Percentiles rank a stretch among this genome's conserved stretches.
These are phyloP conservation scores for Cyphellophora europaea DNA, from an alignment of 2,329 filamentous ascomycete genomes.

Conservation along the genomic window DNA sequence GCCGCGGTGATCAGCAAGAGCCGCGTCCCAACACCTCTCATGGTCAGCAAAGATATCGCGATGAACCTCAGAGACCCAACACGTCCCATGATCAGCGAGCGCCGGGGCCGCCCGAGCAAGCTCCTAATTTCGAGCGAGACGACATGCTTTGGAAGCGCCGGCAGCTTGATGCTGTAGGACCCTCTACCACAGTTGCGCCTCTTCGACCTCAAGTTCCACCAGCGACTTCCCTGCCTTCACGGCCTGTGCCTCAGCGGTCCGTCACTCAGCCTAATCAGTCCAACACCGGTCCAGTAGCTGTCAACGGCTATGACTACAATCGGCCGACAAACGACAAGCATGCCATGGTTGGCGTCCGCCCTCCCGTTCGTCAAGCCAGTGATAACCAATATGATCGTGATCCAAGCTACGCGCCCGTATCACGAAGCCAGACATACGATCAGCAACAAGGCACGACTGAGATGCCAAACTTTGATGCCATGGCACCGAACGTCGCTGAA, in stretches of 20 bases:
- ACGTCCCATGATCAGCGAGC: conserved; percentile 9
- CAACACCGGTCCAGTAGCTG: conserved; percentile 7
- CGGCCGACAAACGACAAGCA: no score
- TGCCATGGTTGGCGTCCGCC: no score
- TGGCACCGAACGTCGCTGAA: conserved; percentile 27
- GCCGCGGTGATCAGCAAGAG: conserved; percentile 3
- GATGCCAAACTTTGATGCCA: conserved; percentile 56
- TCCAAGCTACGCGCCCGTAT: conserved; percentile 2
- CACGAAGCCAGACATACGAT: not conserved
- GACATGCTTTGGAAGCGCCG: no score
- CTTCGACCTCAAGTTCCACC: no score
- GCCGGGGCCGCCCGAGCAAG: no score
- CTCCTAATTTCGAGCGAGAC: no score
- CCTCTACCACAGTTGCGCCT: no score
- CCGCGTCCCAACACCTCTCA: conserved; percentile 7
- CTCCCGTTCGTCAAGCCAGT: not conserved
- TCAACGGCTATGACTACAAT: no score
- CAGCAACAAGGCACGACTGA: conserved; percentile 24
- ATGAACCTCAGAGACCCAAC: conserved; percentile 7
- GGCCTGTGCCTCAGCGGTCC: not conserved
- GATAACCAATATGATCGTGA: not conserved
- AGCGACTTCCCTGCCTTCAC: no score
- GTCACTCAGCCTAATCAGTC: conserved; percentile 1
- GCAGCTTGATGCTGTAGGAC: no score
- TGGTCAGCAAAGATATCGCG: conserved; percentile 2